These are phyloP conservation scores for Circinella umbellata DNA, from an alignment of 371 early-diverging fungal species.

Conservation along the genomic window DNA sequence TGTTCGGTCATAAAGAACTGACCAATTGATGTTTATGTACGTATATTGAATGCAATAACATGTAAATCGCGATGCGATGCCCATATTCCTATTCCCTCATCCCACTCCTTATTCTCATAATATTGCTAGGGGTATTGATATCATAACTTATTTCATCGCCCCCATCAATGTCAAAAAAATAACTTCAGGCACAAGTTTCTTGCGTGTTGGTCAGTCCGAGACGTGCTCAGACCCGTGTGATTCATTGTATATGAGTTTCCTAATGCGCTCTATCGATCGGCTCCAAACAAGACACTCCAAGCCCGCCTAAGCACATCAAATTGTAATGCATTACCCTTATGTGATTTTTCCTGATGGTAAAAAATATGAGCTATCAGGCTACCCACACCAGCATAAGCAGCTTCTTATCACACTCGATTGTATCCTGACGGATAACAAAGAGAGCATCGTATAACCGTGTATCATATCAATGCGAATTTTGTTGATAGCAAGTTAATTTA, in stretches of 20 bases:
- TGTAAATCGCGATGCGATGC: not conserved
- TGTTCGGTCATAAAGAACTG: not conserved
- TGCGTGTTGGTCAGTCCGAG: not conserved
- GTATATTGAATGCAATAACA: not conserved
- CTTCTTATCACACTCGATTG: not conserved
- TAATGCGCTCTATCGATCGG: not conserved
- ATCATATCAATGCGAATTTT: constrained; percentile 3
- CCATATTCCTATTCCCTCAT: not conserved
- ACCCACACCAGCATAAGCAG: not conserved
- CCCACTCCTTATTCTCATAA: not conserved
- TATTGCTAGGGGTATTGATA: too few species aligned
- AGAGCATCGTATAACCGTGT: not conserved
- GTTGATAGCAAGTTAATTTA: not conserved
- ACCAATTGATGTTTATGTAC: not conserved
- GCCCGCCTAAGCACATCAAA: not conserved
- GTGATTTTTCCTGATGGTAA: not conserved
- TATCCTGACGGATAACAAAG: not conserved
- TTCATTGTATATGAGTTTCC: not conserved
- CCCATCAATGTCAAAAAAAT: not conserved
- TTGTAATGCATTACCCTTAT: not conserved
- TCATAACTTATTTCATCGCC: not conserved
- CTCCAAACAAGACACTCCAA: not conserved
- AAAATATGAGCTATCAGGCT: not conserved
- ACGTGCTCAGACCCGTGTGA: not conserved
- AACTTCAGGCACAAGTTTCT: not conserved